Evolutionary conservation across 495 filamentous ascomycete genomes (phyloP), one percentile per base, ranked within the genome.

Genomic region (Daldinia bambusicola): DNA sequence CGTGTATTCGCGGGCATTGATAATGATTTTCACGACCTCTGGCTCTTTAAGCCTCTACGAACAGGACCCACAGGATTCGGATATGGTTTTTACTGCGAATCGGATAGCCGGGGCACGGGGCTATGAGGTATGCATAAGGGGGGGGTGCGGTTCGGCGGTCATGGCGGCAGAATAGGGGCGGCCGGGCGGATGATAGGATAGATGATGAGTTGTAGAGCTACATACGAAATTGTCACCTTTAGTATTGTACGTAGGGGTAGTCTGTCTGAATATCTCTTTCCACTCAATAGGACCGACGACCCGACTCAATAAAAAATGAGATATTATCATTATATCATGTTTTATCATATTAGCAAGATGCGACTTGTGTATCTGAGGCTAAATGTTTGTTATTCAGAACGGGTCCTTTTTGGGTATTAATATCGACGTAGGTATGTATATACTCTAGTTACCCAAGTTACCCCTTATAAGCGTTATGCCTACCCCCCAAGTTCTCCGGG

Each of bases 21-120:
- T 65, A 13, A 70, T 50, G 67, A 65, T 32, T 55, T 53, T 34
- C 26, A 65, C 50, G 62, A 67, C 30, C 31, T 60, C 22, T 31
- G 38, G 20, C 57, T 55, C 38, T 36, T 7, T 43, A 36, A 59
- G 41, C 22, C 26, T 30, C 2, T 36, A 22, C 41, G 14, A 48
- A 34, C 18, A 37, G 57, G 38, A 60, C 18, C 50, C 31, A 30
- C 32, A n/a, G 45, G 38, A 50, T 40, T 3, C 37, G 10, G 14
- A 2, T 6, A 20, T 34, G 63, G 56, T 48, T 55, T 61, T 20
- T 10, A 45, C 41, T n/a, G n/a, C n/a, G 56, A 48, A 55, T 26
- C 18, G 63, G 63, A 45, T 30, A 53, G 45, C 26, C 16, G 13
- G 26, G 59, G 59, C 1, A 43, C 16, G 13, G 18, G 43, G 43